A percentile compares a stretch with the other conserved stretches of the same genome.
phyloP scores from a whole-genome alignment of 1,284 basidiomycete genomes.

The Puccinia brachypodii region DNA sequence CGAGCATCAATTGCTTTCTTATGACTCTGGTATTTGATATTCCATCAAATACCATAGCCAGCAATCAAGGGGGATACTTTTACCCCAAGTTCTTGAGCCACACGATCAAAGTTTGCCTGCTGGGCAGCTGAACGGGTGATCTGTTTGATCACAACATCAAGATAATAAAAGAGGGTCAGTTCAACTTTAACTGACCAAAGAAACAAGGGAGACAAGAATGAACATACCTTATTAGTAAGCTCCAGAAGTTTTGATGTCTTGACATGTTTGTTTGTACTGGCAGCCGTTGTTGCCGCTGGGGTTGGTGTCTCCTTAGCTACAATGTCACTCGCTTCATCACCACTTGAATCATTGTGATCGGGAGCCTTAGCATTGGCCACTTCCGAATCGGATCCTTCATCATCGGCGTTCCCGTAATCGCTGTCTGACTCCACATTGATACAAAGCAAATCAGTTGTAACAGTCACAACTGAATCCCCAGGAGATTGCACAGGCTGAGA shows the following conservation, averaged over 20 bases:
- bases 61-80: not conserved
- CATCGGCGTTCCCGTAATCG: not conserved
- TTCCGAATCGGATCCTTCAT: not conserved
- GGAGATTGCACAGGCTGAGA: too few species aligned
- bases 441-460: too few species aligned
- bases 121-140: conserved; percentile 16
- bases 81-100: not conserved
- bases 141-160: conserved; percentile 11
- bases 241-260: not conserved
- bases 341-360: too few species aligned
- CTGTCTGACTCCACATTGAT: not conserved
- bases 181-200: not conserved
- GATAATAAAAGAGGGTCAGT: not conserved
- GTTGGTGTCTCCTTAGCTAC: not conserved
- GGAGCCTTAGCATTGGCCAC: too few species aligned
- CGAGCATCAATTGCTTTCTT: not conserved
- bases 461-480: too few species aligned
- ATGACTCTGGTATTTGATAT: conserved; percentile 18
- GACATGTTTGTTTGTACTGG: not conserved
- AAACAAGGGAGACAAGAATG: too few species aligned
- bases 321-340: not conserved
- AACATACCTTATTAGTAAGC: not conserved
- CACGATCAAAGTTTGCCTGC: not conserved
- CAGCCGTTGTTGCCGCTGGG: not conserved
- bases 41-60: conserved; percentile 6